Evolutionary conservation across 2,329 filamentous ascomycete genomes (phyloP).

Genomic region (Didymella exigua): DNA sequence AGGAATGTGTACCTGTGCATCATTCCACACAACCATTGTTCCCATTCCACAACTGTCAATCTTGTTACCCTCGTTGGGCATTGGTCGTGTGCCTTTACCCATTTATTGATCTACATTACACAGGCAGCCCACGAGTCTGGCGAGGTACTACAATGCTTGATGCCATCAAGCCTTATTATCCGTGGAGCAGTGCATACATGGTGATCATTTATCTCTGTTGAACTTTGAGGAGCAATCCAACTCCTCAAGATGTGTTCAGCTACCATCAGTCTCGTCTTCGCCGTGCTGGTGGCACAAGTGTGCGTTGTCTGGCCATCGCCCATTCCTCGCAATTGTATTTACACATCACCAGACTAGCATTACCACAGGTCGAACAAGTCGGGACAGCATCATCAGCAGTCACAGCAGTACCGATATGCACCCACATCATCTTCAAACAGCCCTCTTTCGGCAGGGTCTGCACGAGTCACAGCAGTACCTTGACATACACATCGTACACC

Average conservation of each 20-base stretch:
- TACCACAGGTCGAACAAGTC: neutral
- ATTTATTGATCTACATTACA: neutral
- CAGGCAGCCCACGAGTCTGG: neutral
- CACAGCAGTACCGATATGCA: constrained; percentile 22
- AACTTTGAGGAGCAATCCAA: neutral
- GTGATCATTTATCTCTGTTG: neutral
- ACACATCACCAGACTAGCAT: neutral
- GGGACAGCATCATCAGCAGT: neutral
- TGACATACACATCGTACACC: constrained; percentile 32
- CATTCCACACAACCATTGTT: constrained; percentile 3
- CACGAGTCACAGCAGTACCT: constrained; percentile 31
- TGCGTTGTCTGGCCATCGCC: neutral
- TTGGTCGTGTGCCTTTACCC: neutral
- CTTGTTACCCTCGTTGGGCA: neutral
- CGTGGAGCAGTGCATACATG: neutral
- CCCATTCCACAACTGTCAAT: neutral
- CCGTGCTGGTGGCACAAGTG: neutral
- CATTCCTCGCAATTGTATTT: neutral
- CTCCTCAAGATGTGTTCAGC: neutral
- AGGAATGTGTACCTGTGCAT: constrained; percentile 8
- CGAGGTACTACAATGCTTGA: constrained; percentile 1
- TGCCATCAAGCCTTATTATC: constrained; percentile 1
- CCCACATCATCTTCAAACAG: constrained; percentile 19
- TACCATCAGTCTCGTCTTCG: neutral
- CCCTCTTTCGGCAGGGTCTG: constrained; percentile 28